Conservation (phyloP, 2,329 filamentous ascomycete genomes). For the Pleoardoris graminearum region DNA sequence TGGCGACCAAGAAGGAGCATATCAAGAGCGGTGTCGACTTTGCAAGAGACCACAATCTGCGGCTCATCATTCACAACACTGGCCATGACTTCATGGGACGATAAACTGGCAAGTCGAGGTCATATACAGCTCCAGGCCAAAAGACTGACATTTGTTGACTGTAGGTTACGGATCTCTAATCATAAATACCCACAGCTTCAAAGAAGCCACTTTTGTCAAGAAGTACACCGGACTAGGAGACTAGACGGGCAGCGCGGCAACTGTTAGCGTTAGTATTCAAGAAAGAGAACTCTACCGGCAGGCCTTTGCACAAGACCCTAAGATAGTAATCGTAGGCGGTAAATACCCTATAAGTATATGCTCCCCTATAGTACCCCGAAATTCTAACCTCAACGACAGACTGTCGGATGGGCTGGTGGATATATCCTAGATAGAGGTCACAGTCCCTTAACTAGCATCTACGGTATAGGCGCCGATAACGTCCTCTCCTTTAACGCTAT, state of each 20-base stretch:
- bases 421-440: conserved; percentile 51
- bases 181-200: conserved; percentile 45
- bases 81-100: conserved; percentile 45
- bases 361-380: no score
- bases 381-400: conserved; percentile 21
- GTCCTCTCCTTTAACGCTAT: conserved; percentile 45
- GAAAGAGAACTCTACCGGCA: conserved; percentile 38
- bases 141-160: no score
- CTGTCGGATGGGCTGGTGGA: conserved; percentile 48
- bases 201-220: conserved; percentile 32
- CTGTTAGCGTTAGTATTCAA: conserved; percentile 43
- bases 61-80: conserved; percentile 41
- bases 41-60: conserved; percentile 36
- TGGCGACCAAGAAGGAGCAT: conserved; percentile 37
- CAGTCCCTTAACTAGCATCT: conserved; percentile 43
- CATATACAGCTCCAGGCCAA: no score
- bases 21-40: conserved; percentile 42
- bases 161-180: conserved; percentile 40
- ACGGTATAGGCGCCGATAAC: conserved; percentile 46
- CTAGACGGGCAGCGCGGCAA: conserved; percentile 39
- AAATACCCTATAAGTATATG: conserved; percentile 38
- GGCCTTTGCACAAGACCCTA: conserved; percentile 34
- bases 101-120: conserved; percentile 39
- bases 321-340: conserved; percentile 42
- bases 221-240: conserved; percentile 37